Base-by-base conservation (phyloP, 1,284 basidiomycete species). In the Trichosporon sp. region DNA sequence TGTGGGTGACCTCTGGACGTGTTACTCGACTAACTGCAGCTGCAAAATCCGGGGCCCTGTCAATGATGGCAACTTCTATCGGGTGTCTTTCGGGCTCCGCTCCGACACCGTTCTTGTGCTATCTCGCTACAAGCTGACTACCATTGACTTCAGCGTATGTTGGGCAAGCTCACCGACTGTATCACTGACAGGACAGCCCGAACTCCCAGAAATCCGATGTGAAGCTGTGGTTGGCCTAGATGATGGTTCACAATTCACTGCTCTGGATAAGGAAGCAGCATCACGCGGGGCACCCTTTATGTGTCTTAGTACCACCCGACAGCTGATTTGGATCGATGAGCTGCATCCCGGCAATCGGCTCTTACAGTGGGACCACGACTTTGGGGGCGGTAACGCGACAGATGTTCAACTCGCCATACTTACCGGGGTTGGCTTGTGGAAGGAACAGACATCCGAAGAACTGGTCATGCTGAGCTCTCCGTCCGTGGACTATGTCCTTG, bases 261-360 rank as follows among this genome's bases (percentile, higher is more conserved):
- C 75, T 1, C 18, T 80, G 1, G 79, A 80, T 5, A 75, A 73
- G 62, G 75, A 74, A 0, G 75, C 77, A 6, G 13, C 67, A 2
- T 35, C 62, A 6, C 68, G 78, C 0, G 32, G 60, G 2, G 69
- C 72, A 1, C 42, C 29, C 0, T 72, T 72, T 15, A 76, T 73
- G 0, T 73, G 72, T 23, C n/a, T 77, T 1, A 65, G 62, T 11
- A 80, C 80, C 1, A 77, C 75, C 5, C 68, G 73, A 21, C 75
- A 78, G 51, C 64, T 80, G 6, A 58, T 80, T 1, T 81, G 78
- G 80, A 34, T 80, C 13, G 77, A 78, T 31, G 78, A 79, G 25
- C 31, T 12, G 1, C 72, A 67, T 3, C 27, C 27, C 9, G 72
- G 15, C 1, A 21, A 42, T 7, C 35, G 72, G 1, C 65, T 64